Conservation (phyloP, 2,329 filamentous ascomycete species). For the Fulvia fulva region DNA sequence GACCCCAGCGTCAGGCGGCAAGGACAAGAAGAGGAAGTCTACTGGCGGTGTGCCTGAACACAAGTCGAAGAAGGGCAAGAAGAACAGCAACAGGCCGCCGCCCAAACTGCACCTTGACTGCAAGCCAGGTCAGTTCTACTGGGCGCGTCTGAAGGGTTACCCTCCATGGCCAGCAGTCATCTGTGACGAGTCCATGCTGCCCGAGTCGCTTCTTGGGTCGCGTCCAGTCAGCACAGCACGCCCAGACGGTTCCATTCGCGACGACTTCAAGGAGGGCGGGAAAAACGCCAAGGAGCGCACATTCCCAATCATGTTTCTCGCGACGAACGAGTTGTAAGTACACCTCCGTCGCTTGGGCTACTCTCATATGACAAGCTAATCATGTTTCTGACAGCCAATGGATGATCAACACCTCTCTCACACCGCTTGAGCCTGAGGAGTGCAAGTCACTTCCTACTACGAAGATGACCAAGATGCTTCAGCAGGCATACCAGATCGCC, state of each 20-base stretch:
- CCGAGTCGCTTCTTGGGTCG: slow-evolving; percentile 67
- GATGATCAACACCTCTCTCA: slow-evolving; percentile 80
- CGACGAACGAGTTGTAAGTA: slow-evolving; percentile 95
- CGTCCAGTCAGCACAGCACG: slow-evolving; percentile 81
- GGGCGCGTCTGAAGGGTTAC: slow-evolving; percentile 91
- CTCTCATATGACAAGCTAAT: neutral
- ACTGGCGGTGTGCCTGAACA: slow-evolving; percentile 58
- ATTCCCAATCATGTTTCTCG: slow-evolving; percentile 91
- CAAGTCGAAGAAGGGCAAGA: slow-evolving; percentile 77
- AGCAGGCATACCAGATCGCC: slow-evolving; percentile 75
- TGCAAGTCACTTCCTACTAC: slow-evolving; percentile 63
- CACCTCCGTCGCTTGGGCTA: neutral
- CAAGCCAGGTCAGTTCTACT: slow-evolving; percentile 85
- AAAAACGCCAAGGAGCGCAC: slow-evolving; percentile 81
- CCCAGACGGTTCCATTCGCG: slow-evolving; percentile 79
- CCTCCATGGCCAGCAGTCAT: slow-evolving; percentile 93
- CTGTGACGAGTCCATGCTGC: slow-evolving; percentile 91
- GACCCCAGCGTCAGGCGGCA: slow-evolving; percentile 26
- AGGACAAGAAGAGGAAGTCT: slow-evolving; percentile 54
- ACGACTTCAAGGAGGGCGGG: slow-evolving; percentile 81
- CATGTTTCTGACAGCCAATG: slow-evolving; percentile 62
- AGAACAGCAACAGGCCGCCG: slow-evolving; percentile 77
- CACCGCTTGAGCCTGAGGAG: slow-evolving; percentile 69
- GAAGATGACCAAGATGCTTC: slow-evolving; percentile 76
- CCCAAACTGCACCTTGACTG: slow-evolving; percentile 66